A percentile compares a stretch with the other conserved stretches of the same genome.
phyloP scores from a whole-genome alignment of 148 eudicot genomes.

The Bassia scoparia region DNA sequence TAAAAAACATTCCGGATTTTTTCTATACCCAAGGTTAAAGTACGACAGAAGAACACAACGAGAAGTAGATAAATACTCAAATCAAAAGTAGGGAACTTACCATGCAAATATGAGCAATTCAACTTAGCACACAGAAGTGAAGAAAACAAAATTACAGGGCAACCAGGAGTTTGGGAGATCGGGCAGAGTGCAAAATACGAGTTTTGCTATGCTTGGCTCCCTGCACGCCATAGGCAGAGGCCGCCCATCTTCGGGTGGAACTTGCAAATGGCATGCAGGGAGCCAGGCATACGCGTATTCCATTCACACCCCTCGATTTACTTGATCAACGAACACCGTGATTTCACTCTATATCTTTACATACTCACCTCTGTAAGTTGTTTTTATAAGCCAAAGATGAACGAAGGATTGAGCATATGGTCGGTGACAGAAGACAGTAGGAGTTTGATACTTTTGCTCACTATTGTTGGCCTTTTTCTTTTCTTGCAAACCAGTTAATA shows the following conservation, averaged over 20 bases:
- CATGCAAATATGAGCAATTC: too few species aligned
- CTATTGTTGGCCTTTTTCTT: background rate
- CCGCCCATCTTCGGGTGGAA: conserved; percentile 15
- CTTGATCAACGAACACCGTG: rapidly evolving
- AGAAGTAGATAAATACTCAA: too few species aligned
- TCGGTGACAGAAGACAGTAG: background rate
- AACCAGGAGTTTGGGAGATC: background rate
- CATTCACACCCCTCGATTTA: background rate
- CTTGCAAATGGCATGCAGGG: conserved; percentile 33
- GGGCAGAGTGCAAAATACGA: background rate
- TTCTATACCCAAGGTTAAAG: too few species aligned
- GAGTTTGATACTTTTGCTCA: background rate
- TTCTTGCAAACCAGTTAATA: background rate
- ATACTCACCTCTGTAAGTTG: background rate
- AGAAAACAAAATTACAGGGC: too few species aligned
- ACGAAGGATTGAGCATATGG: background rate
- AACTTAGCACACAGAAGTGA: too few species aligned
- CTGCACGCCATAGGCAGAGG: conserved; percentile 27
- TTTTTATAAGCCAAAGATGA: background rate
- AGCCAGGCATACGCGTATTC: conserved; percentile 21
- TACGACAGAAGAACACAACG: too few species aligned
- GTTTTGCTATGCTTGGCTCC: conserved; percentile 27
- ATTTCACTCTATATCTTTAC: background rate
- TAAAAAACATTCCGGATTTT: too few species aligned
- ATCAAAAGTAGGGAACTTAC: too few species aligned